Conservation (phyloP, 2,329 filamentous ascomycete species). For the Hypoxylon sp. region DNA sequence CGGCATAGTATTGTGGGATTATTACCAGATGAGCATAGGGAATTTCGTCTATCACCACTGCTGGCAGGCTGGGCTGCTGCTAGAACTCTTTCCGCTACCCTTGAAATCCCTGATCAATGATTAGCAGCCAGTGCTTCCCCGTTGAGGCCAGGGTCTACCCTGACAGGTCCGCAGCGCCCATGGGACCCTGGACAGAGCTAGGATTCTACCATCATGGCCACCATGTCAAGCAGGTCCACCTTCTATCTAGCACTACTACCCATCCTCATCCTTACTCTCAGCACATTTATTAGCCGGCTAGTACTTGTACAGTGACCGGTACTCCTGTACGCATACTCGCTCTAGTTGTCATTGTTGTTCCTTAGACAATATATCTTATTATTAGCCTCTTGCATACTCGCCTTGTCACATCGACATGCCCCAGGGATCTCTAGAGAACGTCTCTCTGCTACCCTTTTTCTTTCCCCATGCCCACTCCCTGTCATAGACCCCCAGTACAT, state of each 20-base stretch:
- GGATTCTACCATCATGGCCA: conserved; percentile 54
- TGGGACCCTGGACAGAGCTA: conserved; percentile 46
- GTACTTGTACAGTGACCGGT: conserved; percentile 29
- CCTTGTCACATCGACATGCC: conserved; percentile 45
- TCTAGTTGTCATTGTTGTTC: conserved; percentile 37
- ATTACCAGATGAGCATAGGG: conserved; percentile 42
- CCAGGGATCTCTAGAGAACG: conserved; percentile 42
- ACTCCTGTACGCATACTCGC: conserved; percentile 25
- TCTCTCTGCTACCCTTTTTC: conserved; percentile 35
- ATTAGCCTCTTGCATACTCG: conserved; percentile 46
- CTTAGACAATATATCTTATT: conserved; percentile 42
- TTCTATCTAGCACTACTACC: conserved; percentile 47
- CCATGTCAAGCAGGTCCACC: conserved; percentile 49
- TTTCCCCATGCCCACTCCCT: conserved; percentile 47
- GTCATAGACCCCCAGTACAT: conserved; percentile 39
- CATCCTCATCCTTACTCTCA: conserved; percentile 48
- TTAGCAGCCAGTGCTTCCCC: conserved; percentile 52
- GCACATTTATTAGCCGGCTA: conserved; percentile 45
- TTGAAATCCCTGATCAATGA: conserved; percentile 53
- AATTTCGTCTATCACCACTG: conserved; percentile 41
- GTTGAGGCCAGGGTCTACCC: conserved; percentile 51
- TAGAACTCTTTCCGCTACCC: conserved; percentile 43
- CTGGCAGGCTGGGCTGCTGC: conserved; percentile 30
- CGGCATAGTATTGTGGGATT: conserved; percentile 38
- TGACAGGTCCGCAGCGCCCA: conserved; percentile 50